These are phyloP conservation scores for Hyphopichia pseudoburtonii DNA, from an alignment of 1,139 yeast genomes.

Conservation along the genomic window DNA sequence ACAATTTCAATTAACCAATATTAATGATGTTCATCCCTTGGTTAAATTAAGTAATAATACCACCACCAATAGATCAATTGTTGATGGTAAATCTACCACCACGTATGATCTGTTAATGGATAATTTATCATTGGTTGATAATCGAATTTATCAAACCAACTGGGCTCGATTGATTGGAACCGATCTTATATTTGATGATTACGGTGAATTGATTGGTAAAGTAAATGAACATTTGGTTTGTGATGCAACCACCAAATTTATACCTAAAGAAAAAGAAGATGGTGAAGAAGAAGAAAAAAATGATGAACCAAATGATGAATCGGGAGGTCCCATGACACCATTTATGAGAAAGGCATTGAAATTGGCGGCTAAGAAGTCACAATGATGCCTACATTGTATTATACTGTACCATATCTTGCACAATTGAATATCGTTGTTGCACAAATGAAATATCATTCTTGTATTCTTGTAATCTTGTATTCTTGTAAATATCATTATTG, in stretches of 20 bases:
- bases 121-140: slow-evolving; percentile 37
- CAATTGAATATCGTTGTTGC: too few species aligned
- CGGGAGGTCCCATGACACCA: too few species aligned
- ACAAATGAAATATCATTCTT: too few species aligned
- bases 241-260: slow-evolving; percentile 27
- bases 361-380: background rate
- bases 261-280: slow-evolving; percentile 14
- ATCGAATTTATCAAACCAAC: slow-evolving; percentile 63
- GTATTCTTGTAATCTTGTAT: too few species aligned
- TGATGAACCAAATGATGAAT: background rate
- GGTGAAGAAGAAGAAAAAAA: slow-evolving; percentile 11
- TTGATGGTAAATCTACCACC: slow-evolving; percentile 6
- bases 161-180: slow-evolving; percentile 86
- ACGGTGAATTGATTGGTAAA: slow-evolving; percentile 50
- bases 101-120: slow-evolving; percentile 16
- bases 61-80: slow-evolving; percentile 4
- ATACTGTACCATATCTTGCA: too few species aligned
- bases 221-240: slow-evolving; percentile 42
- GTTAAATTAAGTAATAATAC: slow-evolving; percentile 39
- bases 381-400: background rate
- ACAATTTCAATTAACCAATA: slow-evolving; percentile 40
- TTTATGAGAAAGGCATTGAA: background rate
- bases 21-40: slow-evolving; percentile 34
- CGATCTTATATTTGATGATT: slow-evolving; percentile 64
- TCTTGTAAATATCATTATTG: too few species aligned